A percentile compares a stretch with the other conserved stretches of the same genome.
Conservation (phyloP, 768 basidiomycete genomes). For the Serendipita indica region DNA sequence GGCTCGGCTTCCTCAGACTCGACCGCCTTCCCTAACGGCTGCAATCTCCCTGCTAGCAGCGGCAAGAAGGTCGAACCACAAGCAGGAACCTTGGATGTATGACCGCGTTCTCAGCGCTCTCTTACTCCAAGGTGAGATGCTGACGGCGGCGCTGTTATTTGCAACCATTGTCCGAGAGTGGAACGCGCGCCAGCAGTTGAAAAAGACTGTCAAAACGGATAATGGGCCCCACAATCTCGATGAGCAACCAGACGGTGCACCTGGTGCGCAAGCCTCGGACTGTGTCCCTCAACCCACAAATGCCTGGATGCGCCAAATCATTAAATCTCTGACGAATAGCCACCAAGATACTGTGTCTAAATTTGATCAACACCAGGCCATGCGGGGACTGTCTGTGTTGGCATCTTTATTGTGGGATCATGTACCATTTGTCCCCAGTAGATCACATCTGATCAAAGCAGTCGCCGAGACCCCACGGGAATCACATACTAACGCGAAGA, state of each 20-base stretch:
- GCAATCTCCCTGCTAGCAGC: conserved; percentile 7
- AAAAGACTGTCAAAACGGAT: neutral
- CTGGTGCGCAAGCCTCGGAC: too few relatives aligned
- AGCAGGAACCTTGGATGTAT: conserved; percentile 29
- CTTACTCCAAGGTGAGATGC: conserved; percentile 63
- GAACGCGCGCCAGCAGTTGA: conserved; percentile 26
- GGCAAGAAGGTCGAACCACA: conserved; percentile 9
- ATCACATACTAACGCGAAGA: too few relatives aligned
- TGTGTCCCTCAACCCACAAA: too few relatives aligned
- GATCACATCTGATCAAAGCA: too few relatives aligned
- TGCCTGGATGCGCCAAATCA: too few relatives aligned
- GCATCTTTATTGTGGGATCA: too few relatives aligned
- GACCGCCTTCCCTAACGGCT: neutral
- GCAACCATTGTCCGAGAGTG: conserved; percentile 49
- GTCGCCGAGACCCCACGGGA: too few relatives aligned
- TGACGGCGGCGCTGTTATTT: conserved; percentile 59
- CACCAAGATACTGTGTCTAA: too few relatives aligned
- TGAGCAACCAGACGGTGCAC: neutral
- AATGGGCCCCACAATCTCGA: neutral
- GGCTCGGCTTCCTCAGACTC: neutral
- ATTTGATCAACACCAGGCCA: too few relatives aligned
- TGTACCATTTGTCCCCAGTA: too few relatives aligned
- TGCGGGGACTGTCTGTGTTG: too few relatives aligned
- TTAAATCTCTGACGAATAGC: too few relatives aligned
- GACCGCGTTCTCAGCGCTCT: conserved; percentile 45